Base-by-base conservation (phyloP, 306 rosid genomes). In the Glycine latifolia region DNA sequence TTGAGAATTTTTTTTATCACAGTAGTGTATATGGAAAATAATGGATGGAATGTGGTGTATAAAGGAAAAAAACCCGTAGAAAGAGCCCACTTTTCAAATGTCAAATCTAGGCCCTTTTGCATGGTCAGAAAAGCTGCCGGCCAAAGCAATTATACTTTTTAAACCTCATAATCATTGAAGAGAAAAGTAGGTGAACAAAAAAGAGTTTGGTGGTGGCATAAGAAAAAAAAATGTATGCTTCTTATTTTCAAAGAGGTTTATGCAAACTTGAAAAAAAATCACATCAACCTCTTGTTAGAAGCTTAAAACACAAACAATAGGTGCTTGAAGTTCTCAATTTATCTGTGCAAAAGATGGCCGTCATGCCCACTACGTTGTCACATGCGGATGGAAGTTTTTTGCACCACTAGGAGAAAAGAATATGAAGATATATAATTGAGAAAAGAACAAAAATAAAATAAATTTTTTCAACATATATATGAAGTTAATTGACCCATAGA, bases 311-410 rank as follows among this genome's bases (percentile, higher is more conserved):
- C 90, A 26, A 26, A 71, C 0, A 56, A 8, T n/a, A 0, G 9
- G 7, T 78, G 87, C 80, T 58, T 82, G 79, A 79, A 85, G 56
- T 71, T 73, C 8, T 48, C 16, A 47, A n/a, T 94, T 71, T 35
- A 84, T 94, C 49, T 92, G 88, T 81, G 98, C 97, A 94, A 89
- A 91, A 72, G 71, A 91, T 94, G 98, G 96, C 97, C 98, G 97
- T 74, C 78, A 86, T 91, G 90, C 71, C 82, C 91, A 87, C 4
- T 15, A 59, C 48, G 8, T 70, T 70, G 69, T 90, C 89, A 71
- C 96, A 91, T 85, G 90, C 93, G 98, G 98, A 92, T 94, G 97
- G 98, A 94, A 94, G 94, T 16, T 59, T 77, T 91, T 88, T 85
- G 93, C 94, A 87, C 85, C n/a, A 63, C 0, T 2, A 10, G 3